phyloP scores from a whole-genome alignment of 2,329 filamentous ascomycete species.

The Colletotrichum falcatum region DNA sequence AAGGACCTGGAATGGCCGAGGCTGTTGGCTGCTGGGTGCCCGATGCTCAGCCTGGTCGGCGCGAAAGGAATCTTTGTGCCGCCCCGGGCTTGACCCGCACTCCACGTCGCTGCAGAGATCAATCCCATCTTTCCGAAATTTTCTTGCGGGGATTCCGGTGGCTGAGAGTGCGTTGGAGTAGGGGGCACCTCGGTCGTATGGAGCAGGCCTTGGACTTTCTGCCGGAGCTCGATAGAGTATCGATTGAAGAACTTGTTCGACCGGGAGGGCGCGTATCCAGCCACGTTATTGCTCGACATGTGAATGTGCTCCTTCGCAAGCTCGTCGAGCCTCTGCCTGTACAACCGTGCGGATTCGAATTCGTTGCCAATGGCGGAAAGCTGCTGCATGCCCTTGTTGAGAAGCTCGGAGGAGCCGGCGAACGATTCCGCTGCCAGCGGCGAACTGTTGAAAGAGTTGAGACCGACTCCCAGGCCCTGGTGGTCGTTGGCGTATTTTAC shows the following conservation, averaged over 20 bases:
- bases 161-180: not conserved
- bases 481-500: slow-evolving; percentile 17
- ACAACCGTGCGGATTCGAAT: slow-evolving; percentile 13
- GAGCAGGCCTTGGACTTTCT: slow-evolving; percentile 23
- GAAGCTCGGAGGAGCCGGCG: slow-evolving; percentile 14
- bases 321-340: slow-evolving; percentile 6
- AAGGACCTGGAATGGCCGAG: slow-evolving; percentile 27
- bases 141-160: not conserved
- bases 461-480: slow-evolving; percentile 1
- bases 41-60: slow-evolving; percentile 10
- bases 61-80: slow-evolving; percentile 2
- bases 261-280: slow-evolving; percentile 2
- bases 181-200: not conserved
- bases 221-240: slow-evolving; percentile 16
- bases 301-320: slow-evolving; percentile 22
- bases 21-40: not conserved
- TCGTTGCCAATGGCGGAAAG: slow-evolving; percentile 21
- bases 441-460: slow-evolving; percentile 24
- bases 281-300: not conserved
- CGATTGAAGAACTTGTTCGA: slow-evolving; percentile 28
- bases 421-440: slow-evolving; percentile 25
- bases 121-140: not conserved
- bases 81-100: not conserved
- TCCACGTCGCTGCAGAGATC: not conserved
- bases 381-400: slow-evolving; percentile 9